phyloP scores from a whole-genome alignment of 2,329 filamentous ascomycete species.

The Aureobasidium zeae region DNA sequence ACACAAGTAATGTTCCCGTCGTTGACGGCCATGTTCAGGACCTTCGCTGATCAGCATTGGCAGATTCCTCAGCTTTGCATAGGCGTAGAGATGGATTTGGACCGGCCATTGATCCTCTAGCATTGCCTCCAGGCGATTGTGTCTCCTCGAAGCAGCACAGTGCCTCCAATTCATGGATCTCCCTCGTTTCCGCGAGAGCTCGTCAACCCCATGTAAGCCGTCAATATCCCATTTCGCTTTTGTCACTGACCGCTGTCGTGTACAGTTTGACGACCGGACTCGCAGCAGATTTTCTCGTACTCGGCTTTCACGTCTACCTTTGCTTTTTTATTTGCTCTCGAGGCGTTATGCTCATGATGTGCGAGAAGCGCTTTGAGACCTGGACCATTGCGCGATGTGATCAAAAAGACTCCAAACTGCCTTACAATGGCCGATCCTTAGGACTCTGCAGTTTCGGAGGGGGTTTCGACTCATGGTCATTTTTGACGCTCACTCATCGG shows the following conservation, averaged over 20 bases:
- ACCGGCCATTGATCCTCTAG: slow-evolving; percentile 19
- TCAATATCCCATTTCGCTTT: not conserved
- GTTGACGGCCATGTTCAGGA: too few species aligned
- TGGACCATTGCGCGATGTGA: not conserved
- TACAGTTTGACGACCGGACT: not conserved
- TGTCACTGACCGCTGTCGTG: not conserved
- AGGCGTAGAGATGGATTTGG: slow-evolving; percentile 35
- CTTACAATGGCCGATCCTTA: not conserved
- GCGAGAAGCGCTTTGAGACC: not conserved
- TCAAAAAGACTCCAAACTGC: not conserved
- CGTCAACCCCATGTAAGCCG: not conserved
- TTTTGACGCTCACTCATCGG: not conserved
- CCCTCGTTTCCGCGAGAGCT: not conserved
- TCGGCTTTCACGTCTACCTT: not conserved
- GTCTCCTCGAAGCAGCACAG: not conserved
- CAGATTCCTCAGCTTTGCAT: slow-evolving; percentile 39
- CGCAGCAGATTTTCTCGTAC: not conserved
- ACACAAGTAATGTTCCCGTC: slow-evolving; percentile 15
- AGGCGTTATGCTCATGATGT: not conserved
- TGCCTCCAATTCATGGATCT: not conserved
- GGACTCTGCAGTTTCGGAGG: not conserved
- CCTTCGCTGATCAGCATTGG: not conserved
- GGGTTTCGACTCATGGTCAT: not conserved
- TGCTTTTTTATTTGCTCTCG: not conserved
- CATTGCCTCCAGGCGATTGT: not conserved